Evolutionary conservation across 352 stramenopile species (phyloP).

Genomic region (Globisporangium acanthophoron): DNA sequence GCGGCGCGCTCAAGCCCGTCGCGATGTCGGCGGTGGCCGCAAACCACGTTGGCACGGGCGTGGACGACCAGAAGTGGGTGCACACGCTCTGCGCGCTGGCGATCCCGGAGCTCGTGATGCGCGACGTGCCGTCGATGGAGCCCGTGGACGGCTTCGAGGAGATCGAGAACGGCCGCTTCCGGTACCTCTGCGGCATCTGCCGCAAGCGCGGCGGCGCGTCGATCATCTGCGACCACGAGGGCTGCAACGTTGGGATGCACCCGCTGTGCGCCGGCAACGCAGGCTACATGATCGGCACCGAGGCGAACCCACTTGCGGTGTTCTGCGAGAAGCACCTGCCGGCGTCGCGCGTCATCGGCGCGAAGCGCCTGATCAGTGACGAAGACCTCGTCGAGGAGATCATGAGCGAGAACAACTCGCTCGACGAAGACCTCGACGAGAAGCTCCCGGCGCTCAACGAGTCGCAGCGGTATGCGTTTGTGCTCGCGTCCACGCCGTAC

Average conservation of each 20-base stretch:
- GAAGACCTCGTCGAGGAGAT: slow-evolving; percentile 82
- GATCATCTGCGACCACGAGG: slow-evolving; percentile 74
- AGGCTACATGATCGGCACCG: slow-evolving; percentile 74
- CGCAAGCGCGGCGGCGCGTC: slow-evolving; percentile 74
- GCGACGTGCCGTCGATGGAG: slow-evolving; percentile 78
- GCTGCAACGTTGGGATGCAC: slow-evolving; percentile 78
- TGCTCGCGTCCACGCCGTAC: slow-evolving; percentile 71
- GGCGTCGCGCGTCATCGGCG: slow-evolving; percentile 48
- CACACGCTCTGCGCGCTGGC: slow-evolving; percentile 79
- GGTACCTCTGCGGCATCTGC: slow-evolving; percentile 76
- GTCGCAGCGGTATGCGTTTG: slow-evolving; percentile 53
- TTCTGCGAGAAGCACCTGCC: slow-evolving; percentile 85
- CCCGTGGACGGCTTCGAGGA: slow-evolving; percentile 78
- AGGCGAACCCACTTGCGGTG: slow-evolving; percentile 58
- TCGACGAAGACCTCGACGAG: slow-evolving; percentile 38
- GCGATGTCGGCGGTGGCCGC: not conserved
- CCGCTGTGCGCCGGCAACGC: slow-evolving; percentile 69
- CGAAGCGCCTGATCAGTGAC: slow-evolving; percentile 82
- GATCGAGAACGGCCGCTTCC: slow-evolving; percentile 80
- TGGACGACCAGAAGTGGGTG: slow-evolving; percentile 73
- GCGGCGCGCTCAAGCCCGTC: slow-evolving; percentile 70
- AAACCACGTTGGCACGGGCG: not conserved
- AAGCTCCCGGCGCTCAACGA: slow-evolving; percentile 32
- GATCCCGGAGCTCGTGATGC: slow-evolving; percentile 81
- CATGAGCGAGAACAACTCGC: slow-evolving; percentile 63